Evolutionary conservation across 805 yeast species (phyloP).

Genomic region (Jamesozyma piceae): DNA sequence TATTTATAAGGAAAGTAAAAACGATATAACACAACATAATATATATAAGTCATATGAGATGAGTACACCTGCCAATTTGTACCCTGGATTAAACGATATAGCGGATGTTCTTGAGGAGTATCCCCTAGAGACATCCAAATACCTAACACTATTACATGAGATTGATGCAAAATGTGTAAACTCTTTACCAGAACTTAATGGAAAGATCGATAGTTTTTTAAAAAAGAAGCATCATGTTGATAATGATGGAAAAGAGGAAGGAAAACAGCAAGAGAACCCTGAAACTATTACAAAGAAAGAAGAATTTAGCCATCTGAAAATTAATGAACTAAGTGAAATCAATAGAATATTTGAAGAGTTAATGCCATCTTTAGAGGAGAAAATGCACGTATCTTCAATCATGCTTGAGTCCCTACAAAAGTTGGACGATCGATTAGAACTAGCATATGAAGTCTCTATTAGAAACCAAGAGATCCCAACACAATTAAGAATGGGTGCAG

Average conservation of each 20-base stretch:
- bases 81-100: slow-evolving; percentile 86
- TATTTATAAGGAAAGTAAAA: too few species aligned
- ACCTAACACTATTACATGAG: slow-evolving; percentile 80
- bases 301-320: slow-evolving; percentile 12
- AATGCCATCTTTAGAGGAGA: slow-evolving; percentile 89
- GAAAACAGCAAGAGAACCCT: too few species aligned
- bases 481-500: slow-evolving; percentile 62
- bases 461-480: slow-evolving; percentile 72
- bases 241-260: not conserved
- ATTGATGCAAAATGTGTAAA: slow-evolving; percentile 89
- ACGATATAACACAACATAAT: too few species aligned
- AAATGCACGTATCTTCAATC: slow-evolving; percentile 91
- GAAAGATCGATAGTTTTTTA: slow-evolving; percentile 23
- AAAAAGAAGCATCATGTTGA: not conserved
- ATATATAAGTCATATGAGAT: too few species aligned
- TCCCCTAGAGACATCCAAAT: slow-evolving; percentile 73
- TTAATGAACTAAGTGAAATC: slow-evolving; percentile 28
- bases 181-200: slow-evolving; percentile 57
- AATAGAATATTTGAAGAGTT: slow-evolving; percentile 47
- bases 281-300: too few species aligned
- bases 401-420: slow-evolving; percentile 71
- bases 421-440: slow-evolving; percentile 64
- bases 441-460: slow-evolving; percentile 67
- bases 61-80: slow-evolving; percentile 38
- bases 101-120: slow-evolving; percentile 85